A percentile compares a stretch with the other conserved stretches of the same genome.
phyloP scores from a whole-genome alignment of 768 basidiomycete genomes.

The Cystobasidium ongulense region DNA sequence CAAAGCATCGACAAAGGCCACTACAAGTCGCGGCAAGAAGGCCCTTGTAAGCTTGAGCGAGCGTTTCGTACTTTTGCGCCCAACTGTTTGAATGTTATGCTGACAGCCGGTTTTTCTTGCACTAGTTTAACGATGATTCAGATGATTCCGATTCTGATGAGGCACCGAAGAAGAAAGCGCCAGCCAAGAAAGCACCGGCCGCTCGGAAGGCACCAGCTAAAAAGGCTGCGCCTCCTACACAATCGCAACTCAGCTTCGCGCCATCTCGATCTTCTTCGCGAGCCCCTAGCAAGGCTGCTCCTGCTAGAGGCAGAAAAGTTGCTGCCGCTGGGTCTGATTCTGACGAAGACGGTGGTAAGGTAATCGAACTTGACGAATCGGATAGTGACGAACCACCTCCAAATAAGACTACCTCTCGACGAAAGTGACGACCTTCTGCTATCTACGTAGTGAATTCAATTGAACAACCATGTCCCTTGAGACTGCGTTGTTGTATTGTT shows the following conservation, averaged over 20 bases:
- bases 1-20: neutral
- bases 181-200: constrained; percentile 26
- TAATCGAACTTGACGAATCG: constrained; percentile 52
- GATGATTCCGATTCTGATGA: constrained; percentile 19
- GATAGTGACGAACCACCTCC: constrained; percentile 46
- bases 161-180: constrained; percentile 31
- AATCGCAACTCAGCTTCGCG: constrained; percentile 22
- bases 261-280: neutral
- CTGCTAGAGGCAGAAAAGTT: constrained; percentile 7
- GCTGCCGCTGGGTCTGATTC: neutral
- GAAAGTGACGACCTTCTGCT: too few species aligned
- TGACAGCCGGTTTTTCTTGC: neutral
- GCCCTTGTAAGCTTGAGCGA: constrained; percentile 2
- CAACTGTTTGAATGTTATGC: neutral
- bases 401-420: neutral
- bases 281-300: constrained; percentile 1
- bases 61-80: neutral
- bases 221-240: neutral
- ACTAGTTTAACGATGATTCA: constrained; percentile 31
- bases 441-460: too few species aligned
- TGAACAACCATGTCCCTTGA: too few species aligned
- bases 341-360: neutral
- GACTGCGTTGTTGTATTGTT: too few species aligned
- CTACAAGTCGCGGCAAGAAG: neutral
- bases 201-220: constrained; percentile 6